Evolutionary conservation across 768 basidiomycete genomes (phyloP), one percentile per base, ranked within the genome.

Genomic region (Mycena pura): DNA sequence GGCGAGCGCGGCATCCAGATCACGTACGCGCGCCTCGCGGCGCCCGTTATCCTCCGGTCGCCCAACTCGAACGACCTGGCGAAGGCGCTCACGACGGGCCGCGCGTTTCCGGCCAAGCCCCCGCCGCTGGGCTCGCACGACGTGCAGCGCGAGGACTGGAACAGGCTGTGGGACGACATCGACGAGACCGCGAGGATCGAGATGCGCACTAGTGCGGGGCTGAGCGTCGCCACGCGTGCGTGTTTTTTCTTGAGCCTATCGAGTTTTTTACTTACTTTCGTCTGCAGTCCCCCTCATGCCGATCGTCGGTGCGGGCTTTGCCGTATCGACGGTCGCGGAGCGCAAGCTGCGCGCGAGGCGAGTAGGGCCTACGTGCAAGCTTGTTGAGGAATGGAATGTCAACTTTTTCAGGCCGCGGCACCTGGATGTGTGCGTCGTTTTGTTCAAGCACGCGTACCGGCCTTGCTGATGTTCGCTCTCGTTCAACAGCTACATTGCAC

Each of bases 151-250:
- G 61, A 56, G 27, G 61, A 62, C 24, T 62, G 61, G 61, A 38
- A 56, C 21, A 56, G 51, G 40, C 15, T 62, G 40, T 62, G 61
- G 61, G 61, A 62, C 21, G 61, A 62, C 45, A 62, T 62, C 25
- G 61, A 62, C 19, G 61, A 62, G 61, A 62, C 61, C 41, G 61
- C 61, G 54, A 28, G 61, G 9, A 62, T 62, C 31, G 61, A 62
- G 61, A 56, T 62, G 61, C 14, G 61, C 24, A 55, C 61, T 13
- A 56, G 54, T 45, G 61, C 61, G 54, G 60, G 61, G 49, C 24
- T 62, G 54, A 57, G 48, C 28, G 61, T 62, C 29, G 61, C 61
- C 44, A 62, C 61, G 7, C 61, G 61, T 62, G 27, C 24, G 61
- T 56, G 28, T 19, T 45, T 22, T 25, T 34, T 29, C 40, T 43